Conservation (phyloP, 768 basidiomycete species). For the Calvatia gigantea region DNA sequence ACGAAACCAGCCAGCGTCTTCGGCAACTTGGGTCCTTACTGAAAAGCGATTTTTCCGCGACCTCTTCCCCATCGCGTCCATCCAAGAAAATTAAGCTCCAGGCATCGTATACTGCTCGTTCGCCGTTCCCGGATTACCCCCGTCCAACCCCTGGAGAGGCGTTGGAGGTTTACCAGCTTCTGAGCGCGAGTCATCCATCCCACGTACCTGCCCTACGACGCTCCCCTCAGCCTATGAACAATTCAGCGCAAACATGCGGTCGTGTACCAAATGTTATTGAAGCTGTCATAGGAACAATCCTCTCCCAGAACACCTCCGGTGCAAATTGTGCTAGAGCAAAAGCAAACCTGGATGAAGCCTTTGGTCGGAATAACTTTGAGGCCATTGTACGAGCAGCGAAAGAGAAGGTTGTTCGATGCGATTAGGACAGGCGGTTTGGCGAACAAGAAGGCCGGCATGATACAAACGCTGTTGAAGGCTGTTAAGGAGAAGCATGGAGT, state of each 20-base stretch:
- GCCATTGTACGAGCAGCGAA: constrained; percentile 43
- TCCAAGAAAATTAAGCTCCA: constrained; percentile 52
- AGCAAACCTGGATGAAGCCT: constrained; percentile 38
- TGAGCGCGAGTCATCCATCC: constrained; percentile 34
- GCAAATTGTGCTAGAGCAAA: constrained; percentile 51
- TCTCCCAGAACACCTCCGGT: constrained; percentile 57
- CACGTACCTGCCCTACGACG: constrained; percentile 23
- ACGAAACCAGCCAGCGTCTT: not conserved
- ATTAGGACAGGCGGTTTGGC: constrained; percentile 55
- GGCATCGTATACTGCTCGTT: constrained; percentile 33
- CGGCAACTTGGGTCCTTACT: too few relatives aligned
- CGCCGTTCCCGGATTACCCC: constrained; percentile 44
- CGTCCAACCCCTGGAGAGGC: constrained; percentile 44
- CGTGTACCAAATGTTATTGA: constrained; percentile 53
- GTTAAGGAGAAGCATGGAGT: constrained; percentile 44
- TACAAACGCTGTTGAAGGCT: constrained; percentile 42
- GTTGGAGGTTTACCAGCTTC: constrained; percentile 35
- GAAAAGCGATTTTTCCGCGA: too few relatives aligned
- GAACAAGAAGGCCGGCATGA: constrained; percentile 54
- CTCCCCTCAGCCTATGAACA: constrained; percentile 21
- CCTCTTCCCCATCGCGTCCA: too few relatives aligned
- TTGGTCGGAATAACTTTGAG: constrained; percentile 48
- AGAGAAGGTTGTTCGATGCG: constrained; percentile 40
- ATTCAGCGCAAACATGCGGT: constrained; percentile 44
- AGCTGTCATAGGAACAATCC: constrained; percentile 52